phyloP scores from a whole-genome alignment of 345 rosid species.

The Salix brachista region DNA sequence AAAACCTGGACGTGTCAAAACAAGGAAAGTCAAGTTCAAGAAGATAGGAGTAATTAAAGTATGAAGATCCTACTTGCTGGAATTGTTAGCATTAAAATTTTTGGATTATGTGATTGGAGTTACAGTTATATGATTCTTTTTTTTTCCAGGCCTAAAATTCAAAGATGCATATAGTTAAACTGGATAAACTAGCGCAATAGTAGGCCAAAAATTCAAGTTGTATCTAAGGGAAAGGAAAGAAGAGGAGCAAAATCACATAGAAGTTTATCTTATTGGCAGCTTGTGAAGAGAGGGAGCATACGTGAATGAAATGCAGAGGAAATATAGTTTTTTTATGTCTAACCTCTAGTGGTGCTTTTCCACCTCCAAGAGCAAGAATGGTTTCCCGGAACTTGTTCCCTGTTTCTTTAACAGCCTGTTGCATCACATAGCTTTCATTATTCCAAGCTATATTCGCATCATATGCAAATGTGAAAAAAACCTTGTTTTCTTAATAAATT shows the following conservation, averaged over 20 bases:
- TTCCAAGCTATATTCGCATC: not conserved
- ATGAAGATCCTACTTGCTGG: too few relatives aligned
- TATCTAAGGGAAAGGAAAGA: too few relatives aligned
- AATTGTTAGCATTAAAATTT: too few relatives aligned
- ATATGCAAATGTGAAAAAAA: not conserved
- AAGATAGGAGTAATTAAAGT: not conserved
- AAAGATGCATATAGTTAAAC: too few relatives aligned
- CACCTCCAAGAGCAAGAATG: slow-evolving; percentile 90
- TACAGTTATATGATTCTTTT: too few relatives aligned
- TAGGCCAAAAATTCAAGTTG: too few relatives aligned
- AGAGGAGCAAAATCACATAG: not conserved
- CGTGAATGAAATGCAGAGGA: not conserved
- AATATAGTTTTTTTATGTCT: slow-evolving; percentile 2
- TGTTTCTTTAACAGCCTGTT: slow-evolving; percentile 80
- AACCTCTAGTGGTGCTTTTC: slow-evolving; percentile 79
- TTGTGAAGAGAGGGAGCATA: not conserved
- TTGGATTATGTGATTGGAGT: too few relatives aligned
- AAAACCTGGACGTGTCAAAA: slow-evolving; percentile 53
- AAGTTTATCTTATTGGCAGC: not conserved
- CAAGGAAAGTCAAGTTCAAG: not conserved
- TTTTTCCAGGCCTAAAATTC: too few relatives aligned
- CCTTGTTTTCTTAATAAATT: too few relatives aligned
- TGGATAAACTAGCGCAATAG: too few relatives aligned
- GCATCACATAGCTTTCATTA: slow-evolving; percentile 4
- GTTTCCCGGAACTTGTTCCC: slow-evolving; percentile 77